Conservation (phyloP, 2,329 filamentous ascomycete genomes). For the Lojkania enalia region DNA sequence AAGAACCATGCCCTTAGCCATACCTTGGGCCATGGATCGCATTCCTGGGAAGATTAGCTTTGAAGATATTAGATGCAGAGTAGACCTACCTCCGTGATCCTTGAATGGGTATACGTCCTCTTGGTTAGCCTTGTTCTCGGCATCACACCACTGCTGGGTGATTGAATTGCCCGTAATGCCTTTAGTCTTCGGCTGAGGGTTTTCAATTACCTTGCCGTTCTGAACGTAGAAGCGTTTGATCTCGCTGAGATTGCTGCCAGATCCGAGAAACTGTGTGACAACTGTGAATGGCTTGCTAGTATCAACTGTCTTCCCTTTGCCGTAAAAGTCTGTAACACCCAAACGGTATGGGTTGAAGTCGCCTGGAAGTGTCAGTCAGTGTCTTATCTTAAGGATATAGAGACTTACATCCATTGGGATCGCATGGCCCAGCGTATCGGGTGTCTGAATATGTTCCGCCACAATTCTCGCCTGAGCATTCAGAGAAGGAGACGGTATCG, state of each 20-base stretch:
- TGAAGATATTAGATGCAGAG: not conserved
- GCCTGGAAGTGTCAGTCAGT: constrained; percentile 28
- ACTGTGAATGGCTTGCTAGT: constrained; percentile 45
- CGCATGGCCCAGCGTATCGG: constrained; percentile 63
- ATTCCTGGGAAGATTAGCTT: not conserved
- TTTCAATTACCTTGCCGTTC: constrained; percentile 49
- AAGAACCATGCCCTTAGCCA: constrained; percentile 63
- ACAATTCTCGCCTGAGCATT: constrained; percentile 45
- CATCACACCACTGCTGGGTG: constrained; percentile 49
- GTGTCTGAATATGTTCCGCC: constrained; percentile 51
- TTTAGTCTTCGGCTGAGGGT: constrained; percentile 43
- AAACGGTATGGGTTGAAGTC: constrained; percentile 60
- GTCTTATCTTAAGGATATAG: not conserved
- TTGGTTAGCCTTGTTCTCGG: constrained; percentile 7
- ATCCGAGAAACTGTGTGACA: constrained; percentile 52
- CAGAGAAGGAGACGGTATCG: constrained; percentile 41
- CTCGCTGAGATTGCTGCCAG: constrained; percentile 41
- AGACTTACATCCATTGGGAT: constrained; percentile 61
- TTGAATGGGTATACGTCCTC: constrained; percentile 11
- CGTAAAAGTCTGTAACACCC: constrained; percentile 64
- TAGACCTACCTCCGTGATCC: constrained; percentile 5
- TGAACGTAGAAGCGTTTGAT: constrained; percentile 51
- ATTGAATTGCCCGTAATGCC: constrained; percentile 54
- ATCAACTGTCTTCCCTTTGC: constrained; percentile 50
- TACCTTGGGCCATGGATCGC: constrained; percentile 56